phyloP scores from a whole-genome alignment of 805 yeast species.

The Candida vartiovaarae region DNA sequence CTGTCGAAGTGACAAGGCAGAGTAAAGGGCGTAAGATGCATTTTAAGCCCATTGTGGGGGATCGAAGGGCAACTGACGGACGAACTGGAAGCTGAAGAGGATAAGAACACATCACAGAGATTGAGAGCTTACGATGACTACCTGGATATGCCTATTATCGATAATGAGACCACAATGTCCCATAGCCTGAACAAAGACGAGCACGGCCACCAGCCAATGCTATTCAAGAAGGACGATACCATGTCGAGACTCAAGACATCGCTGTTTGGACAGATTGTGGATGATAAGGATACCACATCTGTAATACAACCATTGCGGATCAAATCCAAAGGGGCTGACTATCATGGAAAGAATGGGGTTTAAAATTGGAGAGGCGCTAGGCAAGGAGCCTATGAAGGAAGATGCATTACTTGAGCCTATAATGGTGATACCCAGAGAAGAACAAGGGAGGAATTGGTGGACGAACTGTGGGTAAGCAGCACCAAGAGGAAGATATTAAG shows the following conservation, averaged over 20 bases:
- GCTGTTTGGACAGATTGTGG: slow-evolving; percentile 14
- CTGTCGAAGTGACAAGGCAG: not conserved
- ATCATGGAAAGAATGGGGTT: slow-evolving; percentile 60
- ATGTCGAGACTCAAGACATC: slow-evolving; percentile 12
- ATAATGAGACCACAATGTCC: slow-evolving; percentile 6
- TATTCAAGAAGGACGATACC: not conserved
- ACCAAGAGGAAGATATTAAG: slow-evolving; percentile 1
- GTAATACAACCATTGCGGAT: slow-evolving; percentile 4
- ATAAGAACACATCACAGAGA: too few relatives aligned
- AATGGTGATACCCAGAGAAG: slow-evolving; percentile 10
- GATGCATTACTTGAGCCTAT: slow-evolving; percentile 29
- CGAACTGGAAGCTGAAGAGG: too few relatives aligned
- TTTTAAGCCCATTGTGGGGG: slow-evolving; percentile 1
- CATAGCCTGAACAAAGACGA: slow-evolving; percentile 1
- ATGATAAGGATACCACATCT: not conserved
- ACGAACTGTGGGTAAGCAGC: slow-evolving; percentile 4
- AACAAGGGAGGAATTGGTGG: slow-evolving; percentile 21
- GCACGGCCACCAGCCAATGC: not conserved
- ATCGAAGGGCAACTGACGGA: too few relatives aligned
- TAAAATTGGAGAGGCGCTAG: slow-evolving; percentile 39
- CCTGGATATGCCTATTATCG: slow-evolving; percentile 21
- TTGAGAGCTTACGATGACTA: slow-evolving; percentile 19
- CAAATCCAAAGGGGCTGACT: slow-evolving; percentile 37
- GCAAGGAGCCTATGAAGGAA: slow-evolving; percentile 21
- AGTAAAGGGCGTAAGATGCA: slow-evolving; percentile 6